phyloP scores from a whole-genome alignment of 1,139 yeast genomes.

The Saccharomyces pastorianus region DNA sequence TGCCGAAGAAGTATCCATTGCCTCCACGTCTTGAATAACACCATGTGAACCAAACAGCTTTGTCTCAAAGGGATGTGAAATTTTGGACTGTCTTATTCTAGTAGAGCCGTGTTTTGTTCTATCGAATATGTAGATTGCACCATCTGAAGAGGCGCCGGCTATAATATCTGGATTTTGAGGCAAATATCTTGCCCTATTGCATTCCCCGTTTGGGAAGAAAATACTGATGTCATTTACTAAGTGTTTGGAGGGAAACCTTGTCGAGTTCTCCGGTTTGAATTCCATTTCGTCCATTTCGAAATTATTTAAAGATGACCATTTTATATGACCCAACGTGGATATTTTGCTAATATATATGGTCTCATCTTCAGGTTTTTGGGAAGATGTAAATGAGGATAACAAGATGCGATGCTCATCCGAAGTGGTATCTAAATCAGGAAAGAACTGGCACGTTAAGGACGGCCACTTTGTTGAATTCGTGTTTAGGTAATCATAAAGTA shows the following conservation, averaged over 20 bases:
- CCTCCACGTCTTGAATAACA: slow-evolving; percentile 8
- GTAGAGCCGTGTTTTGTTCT: slow-evolving; percentile 37
- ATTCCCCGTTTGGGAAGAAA: slow-evolving; percentile 36
- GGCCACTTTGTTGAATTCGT: slow-evolving; percentile 79
- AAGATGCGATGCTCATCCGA: slow-evolving; percentile 27
- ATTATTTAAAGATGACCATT: slow-evolving; percentile 30
- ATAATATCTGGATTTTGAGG: slow-evolving; percentile 67
- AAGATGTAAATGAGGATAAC: slow-evolving; percentile 30
- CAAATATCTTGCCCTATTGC: slow-evolving; percentile 71
- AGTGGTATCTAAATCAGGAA: slow-evolving; percentile 40
- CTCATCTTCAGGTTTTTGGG: slow-evolving; percentile 31
- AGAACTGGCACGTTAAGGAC: slow-evolving; percentile 67
- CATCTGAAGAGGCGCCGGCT: slow-evolving; percentile 71
- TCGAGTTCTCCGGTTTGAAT: slow-evolving; percentile 28
- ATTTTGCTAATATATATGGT: slow-evolving; percentile 24
- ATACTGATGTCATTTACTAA: slow-evolving; percentile 24
- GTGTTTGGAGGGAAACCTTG: slow-evolving; percentile 27
- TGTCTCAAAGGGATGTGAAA: slow-evolving; percentile 11
- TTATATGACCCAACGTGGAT: slow-evolving; percentile 27
- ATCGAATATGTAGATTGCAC: slow-evolving; percentile 63
- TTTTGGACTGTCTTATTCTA: slow-evolving; percentile 4
- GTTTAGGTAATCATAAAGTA: slow-evolving; percentile 64
- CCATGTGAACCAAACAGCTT: slow-evolving; percentile 8
- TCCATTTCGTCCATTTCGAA: slow-evolving; percentile 33
- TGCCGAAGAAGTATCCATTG: background rate